Conservation (phyloP, 2,329 filamentous ascomycete species). For the Pseudogymnoascus destructans region DNA sequence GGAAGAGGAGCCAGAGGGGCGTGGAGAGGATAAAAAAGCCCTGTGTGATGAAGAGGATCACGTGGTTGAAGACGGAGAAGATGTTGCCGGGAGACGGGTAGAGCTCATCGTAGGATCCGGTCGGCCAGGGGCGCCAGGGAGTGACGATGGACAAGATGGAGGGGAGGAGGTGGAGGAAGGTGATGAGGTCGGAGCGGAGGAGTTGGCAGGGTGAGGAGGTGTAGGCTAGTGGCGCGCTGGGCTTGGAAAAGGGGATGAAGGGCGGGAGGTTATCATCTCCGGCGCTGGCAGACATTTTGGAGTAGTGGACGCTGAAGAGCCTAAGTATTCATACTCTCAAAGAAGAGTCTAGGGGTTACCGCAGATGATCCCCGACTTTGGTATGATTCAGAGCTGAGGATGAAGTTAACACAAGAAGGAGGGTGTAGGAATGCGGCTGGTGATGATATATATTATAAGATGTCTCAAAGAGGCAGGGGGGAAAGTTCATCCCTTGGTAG, state of each 20-base stretch:
- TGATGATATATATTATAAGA: not conserved
- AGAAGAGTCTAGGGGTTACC: not conserved
- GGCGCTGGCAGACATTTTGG: not conserved
- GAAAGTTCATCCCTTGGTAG: not conserved
- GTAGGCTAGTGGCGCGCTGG: not conserved
- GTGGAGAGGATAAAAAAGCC: slow-evolving; percentile 45
- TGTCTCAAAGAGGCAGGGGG: not conserved
- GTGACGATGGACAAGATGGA: slow-evolving; percentile 46
- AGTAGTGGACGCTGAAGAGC: not conserved
- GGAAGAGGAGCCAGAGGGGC: slow-evolving; percentile 36
- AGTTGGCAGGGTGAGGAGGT: slow-evolving; percentile 27
- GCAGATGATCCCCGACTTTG: not conserved
- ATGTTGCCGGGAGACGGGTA: slow-evolving; percentile 44
- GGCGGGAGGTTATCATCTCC: not conserved
- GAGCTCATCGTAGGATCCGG: slow-evolving; percentile 49
- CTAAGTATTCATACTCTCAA: not conserved
- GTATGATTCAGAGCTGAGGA: not conserved
- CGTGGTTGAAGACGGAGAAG: slow-evolving; percentile 43
- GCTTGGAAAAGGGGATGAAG: not conserved
- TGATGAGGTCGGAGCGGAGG: slow-evolving; percentile 29
- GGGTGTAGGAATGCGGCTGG: not conserved
- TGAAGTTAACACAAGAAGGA: not conserved
- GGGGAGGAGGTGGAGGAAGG: slow-evolving; percentile 26
- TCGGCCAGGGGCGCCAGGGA: slow-evolving; percentile 40
- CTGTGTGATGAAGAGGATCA: slow-evolving; percentile 46